Evolutionary conservation across 2,329 filamentous ascomycete species (phyloP), one percentile per base, ranked within the genome.

Genomic region (Pseudocercospora pini-densiflorae): DNA sequence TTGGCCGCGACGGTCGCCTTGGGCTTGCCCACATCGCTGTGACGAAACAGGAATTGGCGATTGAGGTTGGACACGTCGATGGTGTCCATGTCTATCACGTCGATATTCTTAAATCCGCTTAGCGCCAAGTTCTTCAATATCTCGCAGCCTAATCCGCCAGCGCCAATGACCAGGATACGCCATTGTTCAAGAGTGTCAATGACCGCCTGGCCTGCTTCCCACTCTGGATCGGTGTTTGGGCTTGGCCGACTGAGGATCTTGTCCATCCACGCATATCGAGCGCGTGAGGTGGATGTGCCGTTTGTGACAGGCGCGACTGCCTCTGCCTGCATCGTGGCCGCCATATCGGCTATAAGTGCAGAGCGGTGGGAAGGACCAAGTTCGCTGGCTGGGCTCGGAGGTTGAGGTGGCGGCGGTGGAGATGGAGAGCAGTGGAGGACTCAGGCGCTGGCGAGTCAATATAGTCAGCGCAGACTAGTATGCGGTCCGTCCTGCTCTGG

Each of bases 11-110:
- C 92, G 76, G 95, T 92, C 59, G 96, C 95, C 81, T 99, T 99
- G 72, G 87, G 92, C 75, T 93, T 94, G 43, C 96, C 95, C 29
- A 99, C 94, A 78, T 99, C 95, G 67, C 89, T 85, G 73, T 94
- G 87, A 23, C 95, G 92, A 81, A 99, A 99, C 66, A 99, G 88
- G 77, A 99, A 99, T 76, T 99, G 95, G 49, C 95, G 91, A 80
- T 99, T 99, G 23, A 99, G 86, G 78, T 99, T 99, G 59, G 94
- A 97, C 67, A 99, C 94, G 77, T 99, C 95, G 79, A 99, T 99
- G 1, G 94, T 99, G 80, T 99, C 93, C 95, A 99, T 99, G 81
- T 99, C 95, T 74, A 99, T 98, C 66, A 99, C 95, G 82, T 99
- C 93, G 72, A 99, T 97, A 75, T 97, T 89, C 79, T 92, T 96